These are phyloP conservation scores for Sequoiadendron giganteum DNA, from an alignment of 75 land plant species.

Conservation along the genomic window DNA sequence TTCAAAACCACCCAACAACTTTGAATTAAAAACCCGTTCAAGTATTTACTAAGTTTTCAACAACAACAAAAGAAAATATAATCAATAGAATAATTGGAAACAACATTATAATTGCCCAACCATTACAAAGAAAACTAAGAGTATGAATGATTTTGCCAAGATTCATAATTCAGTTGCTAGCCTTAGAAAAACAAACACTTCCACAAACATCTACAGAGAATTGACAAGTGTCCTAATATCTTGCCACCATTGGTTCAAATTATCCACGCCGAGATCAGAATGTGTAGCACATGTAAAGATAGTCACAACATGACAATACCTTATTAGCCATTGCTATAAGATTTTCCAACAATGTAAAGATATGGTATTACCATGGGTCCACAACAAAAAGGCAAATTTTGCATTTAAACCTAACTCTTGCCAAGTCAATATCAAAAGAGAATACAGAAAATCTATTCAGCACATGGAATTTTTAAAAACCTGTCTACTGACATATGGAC, in stretches of 20 bases:
- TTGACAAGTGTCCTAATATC: not conserved
- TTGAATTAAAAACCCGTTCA: not conserved
- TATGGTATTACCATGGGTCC: not conserved
- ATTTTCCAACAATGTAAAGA: not conserved
- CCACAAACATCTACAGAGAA: not conserved
- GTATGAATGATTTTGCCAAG: not conserved
- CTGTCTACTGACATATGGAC: not conserved
- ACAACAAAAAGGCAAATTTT: not conserved
- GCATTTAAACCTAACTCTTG: not conserved
- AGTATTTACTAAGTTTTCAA: not conserved
- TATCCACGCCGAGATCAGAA: not conserved
- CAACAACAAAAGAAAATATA: not conserved
- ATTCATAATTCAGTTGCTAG: not conserved
- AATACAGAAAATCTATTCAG: not conserved
- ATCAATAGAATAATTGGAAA: not conserved
- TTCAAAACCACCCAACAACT: constrained; percentile 3
- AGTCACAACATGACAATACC: not conserved
- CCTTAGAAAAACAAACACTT: not conserved
- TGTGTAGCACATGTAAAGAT: not conserved
- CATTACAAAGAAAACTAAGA: not conserved
- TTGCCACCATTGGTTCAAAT: not conserved
- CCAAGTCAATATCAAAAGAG: not conserved
- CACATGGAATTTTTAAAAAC: not conserved
- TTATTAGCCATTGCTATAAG: not conserved
- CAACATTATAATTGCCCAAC: not conserved